Conservation (phyloP, 192 early-diverging fungal genomes). For the Gaertneriomyces semiglobifer region DNA sequence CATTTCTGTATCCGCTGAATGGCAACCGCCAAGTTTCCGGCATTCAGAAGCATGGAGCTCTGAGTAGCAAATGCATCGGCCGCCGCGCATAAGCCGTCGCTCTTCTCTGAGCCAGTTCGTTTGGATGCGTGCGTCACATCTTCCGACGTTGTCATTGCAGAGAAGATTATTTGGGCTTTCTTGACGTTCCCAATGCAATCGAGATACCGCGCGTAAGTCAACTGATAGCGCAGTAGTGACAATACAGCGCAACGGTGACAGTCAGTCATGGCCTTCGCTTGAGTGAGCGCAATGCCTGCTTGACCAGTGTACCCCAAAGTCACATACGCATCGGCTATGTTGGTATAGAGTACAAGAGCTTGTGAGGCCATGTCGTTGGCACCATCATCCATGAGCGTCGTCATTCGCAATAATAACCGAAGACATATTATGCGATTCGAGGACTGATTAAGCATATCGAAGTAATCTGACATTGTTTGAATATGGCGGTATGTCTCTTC, state of each 20-base stretch:
- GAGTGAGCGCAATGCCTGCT: slow-evolving; percentile 54
- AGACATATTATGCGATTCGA: slow-evolving; percentile 53
- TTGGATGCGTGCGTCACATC: not conserved
- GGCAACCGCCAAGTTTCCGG: too few species aligned
- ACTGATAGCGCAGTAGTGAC: slow-evolving; percentile 39
- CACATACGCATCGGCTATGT: slow-evolving; percentile 57
- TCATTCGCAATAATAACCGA: slow-evolving; percentile 55
- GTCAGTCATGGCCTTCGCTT: slow-evolving; percentile 44
- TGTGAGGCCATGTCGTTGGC: slow-evolving; percentile 33
- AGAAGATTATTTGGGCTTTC: slow-evolving; percentile 13
- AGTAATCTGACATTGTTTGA: slow-evolving; percentile 56
- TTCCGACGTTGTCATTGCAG: not conserved
- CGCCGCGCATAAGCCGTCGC: too few species aligned
- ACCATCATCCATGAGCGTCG: slow-evolving; percentile 43
- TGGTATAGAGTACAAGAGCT: slow-evolving; percentile 39
- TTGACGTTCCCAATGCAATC: slow-evolving; percentile 54
- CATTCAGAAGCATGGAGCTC: too few species aligned
- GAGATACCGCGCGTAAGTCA: slow-evolving; percentile 61
- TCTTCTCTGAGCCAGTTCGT: too few species aligned
- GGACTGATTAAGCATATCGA: slow-evolving; percentile 55
- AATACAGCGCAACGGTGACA: slow-evolving; percentile 28
- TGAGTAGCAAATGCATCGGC: too few species aligned
- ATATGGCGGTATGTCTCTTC: slow-evolving; percentile 52
- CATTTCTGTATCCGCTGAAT: too few species aligned
- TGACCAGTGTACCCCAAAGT: slow-evolving; percentile 73